phyloP scores from a whole-genome alignment of 441 rosid species.

The Euphorbia celastroides region DNA sequence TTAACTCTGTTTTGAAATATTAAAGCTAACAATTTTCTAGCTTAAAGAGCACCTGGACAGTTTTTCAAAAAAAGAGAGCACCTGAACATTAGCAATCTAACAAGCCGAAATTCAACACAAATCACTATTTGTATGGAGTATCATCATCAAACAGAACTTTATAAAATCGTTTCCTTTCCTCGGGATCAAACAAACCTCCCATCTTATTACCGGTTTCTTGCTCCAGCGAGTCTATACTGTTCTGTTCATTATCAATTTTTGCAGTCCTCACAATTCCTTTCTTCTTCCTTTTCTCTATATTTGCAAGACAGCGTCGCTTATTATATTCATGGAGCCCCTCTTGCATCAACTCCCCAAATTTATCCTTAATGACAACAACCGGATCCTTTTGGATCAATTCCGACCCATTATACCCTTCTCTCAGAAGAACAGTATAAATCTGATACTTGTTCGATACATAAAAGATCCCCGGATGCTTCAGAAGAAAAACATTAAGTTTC shows the following conservation, averaged over 20 bases:
- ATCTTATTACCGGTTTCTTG: conserved; percentile 39
- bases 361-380: conserved; percentile 75
- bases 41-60: background rate
- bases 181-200: conserved; percentile 64
- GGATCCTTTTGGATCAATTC: conserved; percentile 78
- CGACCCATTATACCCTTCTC: conserved; percentile 72
- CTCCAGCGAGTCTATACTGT: conserved; percentile 35
- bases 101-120: background rate
- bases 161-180: conserved; percentile 82
- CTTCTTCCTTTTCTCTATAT: conserved; percentile 62
- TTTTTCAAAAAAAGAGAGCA: no score
- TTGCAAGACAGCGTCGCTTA: conserved; percentile 40
- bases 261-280: conserved; percentile 37
- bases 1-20: no score
- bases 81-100: background rate
- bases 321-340: conserved; percentile 82
- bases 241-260: conserved; percentile 26
- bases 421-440: conserved; percentile 69
- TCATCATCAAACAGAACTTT: conserved; percentile 62
- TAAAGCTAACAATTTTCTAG: no score
- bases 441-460: conserved; percentile 82
- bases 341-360: conserved; percentile 83
- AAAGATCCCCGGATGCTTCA: conserved; percentile 79
- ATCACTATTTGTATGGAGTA: conserved; percentile 7
- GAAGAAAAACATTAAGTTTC: conserved; percentile 63